Conservation (phyloP, 495 filamentous ascomycete genomes). For the Xylaria bambusicola region DNA sequence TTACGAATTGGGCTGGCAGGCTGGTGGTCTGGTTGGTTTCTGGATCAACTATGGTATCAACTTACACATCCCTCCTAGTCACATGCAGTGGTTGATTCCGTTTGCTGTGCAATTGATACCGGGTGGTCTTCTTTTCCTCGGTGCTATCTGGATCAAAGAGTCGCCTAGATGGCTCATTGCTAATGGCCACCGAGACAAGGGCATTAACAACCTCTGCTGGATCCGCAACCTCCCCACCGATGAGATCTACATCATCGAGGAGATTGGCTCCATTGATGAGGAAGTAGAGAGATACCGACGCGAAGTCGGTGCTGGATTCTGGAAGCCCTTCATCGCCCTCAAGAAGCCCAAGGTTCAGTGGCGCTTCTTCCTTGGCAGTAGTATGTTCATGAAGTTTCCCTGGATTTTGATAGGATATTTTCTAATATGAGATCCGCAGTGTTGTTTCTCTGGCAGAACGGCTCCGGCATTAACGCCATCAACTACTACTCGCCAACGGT, state of each 20-base stretch:
- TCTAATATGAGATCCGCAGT: conserved; percentile 27
- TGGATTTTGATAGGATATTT: background rate
- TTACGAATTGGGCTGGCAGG: conserved; percentile 73
- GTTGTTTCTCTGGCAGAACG: conserved; percentile 51
- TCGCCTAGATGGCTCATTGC: conserved; percentile 52
- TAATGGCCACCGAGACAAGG: conserved; percentile 26
- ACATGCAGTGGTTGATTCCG: conserved; percentile 59
- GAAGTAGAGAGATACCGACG: conserved; percentile 52
- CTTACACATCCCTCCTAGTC: conserved; percentile 38
- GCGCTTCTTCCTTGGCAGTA: conserved; percentile 66
- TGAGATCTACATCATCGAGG: conserved; percentile 36
- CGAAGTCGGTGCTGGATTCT: conserved; percentile 64
- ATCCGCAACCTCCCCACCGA: conserved; percentile 16
- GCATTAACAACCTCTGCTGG: conserved; percentile 16
- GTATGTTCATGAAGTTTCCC: conserved; percentile 23
- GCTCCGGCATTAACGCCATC: conserved; percentile 48
- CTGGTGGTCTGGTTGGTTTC: conserved; percentile 59
- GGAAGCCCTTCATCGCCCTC: conserved; percentile 65
- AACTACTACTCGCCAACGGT: conserved; percentile 57
- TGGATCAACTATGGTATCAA: conserved; percentile 57
- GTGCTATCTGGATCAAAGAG: conserved; percentile 51
- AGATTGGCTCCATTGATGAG: conserved; percentile 29
- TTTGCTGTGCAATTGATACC: conserved; percentile 60
- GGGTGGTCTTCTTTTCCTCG: conserved; percentile 61
- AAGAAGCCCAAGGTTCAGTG: conserved; percentile 52